Base-by-base conservation (phyloP, 306 rosid species). In the Arachis stenosperma region DNA sequence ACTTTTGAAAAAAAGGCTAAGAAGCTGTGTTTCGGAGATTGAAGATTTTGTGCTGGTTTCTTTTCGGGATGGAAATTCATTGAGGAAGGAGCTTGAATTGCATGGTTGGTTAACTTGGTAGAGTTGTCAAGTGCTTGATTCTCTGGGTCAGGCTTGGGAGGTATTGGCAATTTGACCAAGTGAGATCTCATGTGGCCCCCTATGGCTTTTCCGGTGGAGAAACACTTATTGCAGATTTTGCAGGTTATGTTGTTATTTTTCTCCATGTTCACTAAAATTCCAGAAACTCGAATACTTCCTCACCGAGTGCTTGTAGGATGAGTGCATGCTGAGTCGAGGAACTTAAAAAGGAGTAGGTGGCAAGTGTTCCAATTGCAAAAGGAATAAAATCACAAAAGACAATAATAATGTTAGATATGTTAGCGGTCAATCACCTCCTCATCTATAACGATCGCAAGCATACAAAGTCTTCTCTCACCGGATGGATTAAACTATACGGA, bases 161-260 rank as follows among this genome's bases (percentile, higher is more conserved):
- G 89, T 51, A 91, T 6, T 2, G 86, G 79, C 42, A 75, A 73
- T 54, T 47, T 84, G 54, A 67, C 78, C 1, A 83, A 61, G 68
- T 92, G 96, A 61, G 97, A 76, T 77, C 87, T 86, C 93, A 89
- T 83, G 82, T 92, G 98, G 6, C 98, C 93, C 3, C 98, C 92
- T 69, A 86, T 60, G 67, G 92, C 90, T 78, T 83, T 89, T 43
- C 87, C 93, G 50, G 46, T 82, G 3, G 85, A 9, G 70, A 82
- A 89, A 29, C 73, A n/a, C 82, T 58, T 86, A 43, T 42, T 57
- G 44, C 96, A 86, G 79, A 92, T 83, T 76, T 72, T 66, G 67
- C 90, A 89, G 70, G 40, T 63, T 8, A 3, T 61, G 47, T 12
- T 44, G 3, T 70, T 53, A 3, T 63, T 78, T 58, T 70, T 82